Evolutionary conservation across 768 basidiomycete genomes (phyloP), one percentile per base, ranked within the genome.

Genomic region (Pleurotus salmoneostramineus): DNA sequence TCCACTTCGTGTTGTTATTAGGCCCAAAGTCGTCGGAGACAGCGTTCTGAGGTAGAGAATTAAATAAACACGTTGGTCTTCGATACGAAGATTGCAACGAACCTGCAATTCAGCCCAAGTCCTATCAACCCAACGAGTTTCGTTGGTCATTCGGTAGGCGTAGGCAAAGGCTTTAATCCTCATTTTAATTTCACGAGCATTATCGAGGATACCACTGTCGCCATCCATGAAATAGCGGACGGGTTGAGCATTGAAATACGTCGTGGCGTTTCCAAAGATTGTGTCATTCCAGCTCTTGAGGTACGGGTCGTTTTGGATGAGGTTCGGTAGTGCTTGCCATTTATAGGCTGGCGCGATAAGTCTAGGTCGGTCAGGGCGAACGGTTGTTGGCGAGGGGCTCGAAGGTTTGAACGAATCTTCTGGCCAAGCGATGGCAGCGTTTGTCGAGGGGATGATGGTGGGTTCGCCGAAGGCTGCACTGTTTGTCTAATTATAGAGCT

Each of bases 81-180:
- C 2, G 6, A 14, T 42, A 27, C 8, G n/a, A 12, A 42, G 34
- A 36, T 34, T 35, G 27, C 40, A n/a, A 74, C 85, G 52, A 64
- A 93, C 95, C 73, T 85, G 78, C 36, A 99, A 73, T 72, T 99
- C 97, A 6, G 66, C 67, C 87, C 86, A 97, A 11, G 87, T 78
- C 52, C 94, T 83, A 66, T 98, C 92, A 5, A 87, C 86, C 90
- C 92, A 99, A 68, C 83, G 85, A 7, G 92, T 95, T 70, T 98
- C 87, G 61, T 94, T 93, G 54, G 93, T 91, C 83, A 97, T 86
- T 48, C 85, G 85, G 72, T 89, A 98, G 34, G 81, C 94, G 66
- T 98, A 99, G 1, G 85, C 83, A 74, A 92, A 94, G 50, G 91
- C 92, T 74, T 99, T 99, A 72, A 98, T 77, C 56, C 92, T 83